These are phyloP conservation scores for Emergomyces pasteurianus DNA, from an alignment of 2,329 filamentous ascomycete genomes.

Conservation along the genomic window DNA sequence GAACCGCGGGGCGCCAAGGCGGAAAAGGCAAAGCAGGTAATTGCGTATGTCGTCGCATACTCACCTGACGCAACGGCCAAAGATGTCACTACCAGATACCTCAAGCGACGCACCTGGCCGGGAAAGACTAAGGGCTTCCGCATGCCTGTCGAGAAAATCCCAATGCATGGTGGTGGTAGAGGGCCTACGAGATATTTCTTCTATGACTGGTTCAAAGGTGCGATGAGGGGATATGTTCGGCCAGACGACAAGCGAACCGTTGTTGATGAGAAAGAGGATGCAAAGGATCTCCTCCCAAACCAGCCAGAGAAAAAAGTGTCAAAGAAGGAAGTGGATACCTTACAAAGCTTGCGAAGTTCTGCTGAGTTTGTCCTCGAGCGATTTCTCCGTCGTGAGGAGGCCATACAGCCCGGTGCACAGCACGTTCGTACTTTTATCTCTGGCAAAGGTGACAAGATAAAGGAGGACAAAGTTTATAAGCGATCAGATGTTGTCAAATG, in stretches of 20 bases:
- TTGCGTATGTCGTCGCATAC: constrained; percentile 78
- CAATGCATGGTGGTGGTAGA: constrained; percentile 56
- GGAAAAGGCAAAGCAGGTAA: constrained; percentile 76
- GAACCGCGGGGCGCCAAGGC: constrained; percentile 75
- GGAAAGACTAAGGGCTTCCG: constrained; percentile 82
- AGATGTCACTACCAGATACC: constrained; percentile 84
- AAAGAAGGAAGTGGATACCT: constrained; percentile 64
- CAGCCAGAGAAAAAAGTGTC: constrained; percentile 57
- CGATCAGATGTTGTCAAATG: constrained; percentile 72
- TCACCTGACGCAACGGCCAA: constrained; percentile 80
- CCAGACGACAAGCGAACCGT: constrained; percentile 46
- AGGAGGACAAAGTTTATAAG: constrained; percentile 68
- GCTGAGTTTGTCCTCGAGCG: constrained; percentile 74
- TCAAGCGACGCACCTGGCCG: constrained; percentile 69
- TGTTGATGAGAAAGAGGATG: constrained; percentile 68
- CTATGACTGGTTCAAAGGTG: constrained; percentile 78
- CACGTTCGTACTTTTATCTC: constrained; percentile 64
- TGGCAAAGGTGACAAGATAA: constrained; percentile 59
- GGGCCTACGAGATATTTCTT: constrained; percentile 68
- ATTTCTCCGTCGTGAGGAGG: constrained; percentile 86
- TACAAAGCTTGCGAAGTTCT: constrained; percentile 81
- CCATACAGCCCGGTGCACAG: constrained; percentile 55
- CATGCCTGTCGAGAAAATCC: constrained; percentile 65
- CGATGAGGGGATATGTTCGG: constrained; percentile 61
- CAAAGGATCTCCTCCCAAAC: constrained; percentile 60